Evolutionary conservation across 78 protist genomes (phyloP), one percentile per base, ranked within the genome.

Genomic region (Planoprotostelium fungivorum): DNA sequence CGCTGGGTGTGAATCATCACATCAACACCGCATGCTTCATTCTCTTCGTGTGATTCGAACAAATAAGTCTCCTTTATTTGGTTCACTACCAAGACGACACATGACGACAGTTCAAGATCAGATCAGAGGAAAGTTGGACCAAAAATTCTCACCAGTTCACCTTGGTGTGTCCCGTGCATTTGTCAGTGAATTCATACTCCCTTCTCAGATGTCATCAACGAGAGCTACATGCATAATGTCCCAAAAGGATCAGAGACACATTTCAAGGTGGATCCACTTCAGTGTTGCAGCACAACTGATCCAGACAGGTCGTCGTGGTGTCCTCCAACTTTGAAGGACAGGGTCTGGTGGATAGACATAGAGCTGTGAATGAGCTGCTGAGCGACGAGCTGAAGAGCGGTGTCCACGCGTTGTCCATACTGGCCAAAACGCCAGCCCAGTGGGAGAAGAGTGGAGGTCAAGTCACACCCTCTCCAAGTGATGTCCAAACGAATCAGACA

Each of bases 391-490:
- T 96, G 16, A 31, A 39, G 34, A 94, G 93, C 84, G 91, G 92
- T 34, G 94, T 96, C 37, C 98, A 96, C 35, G 98, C 98, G 23
- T 95, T 96, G 29, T 90, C 94, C 84, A 90, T 96, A 16, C 39
- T 38, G 38, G 94, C 95, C 0, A 88, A 91, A 25, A 94, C 97
- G 0, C 91, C 94, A 29, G 90, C 10, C 16, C 91, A 94, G 63
- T 94, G 96, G 96, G 96, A 90, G 85, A 85, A 90, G 37, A 31
- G 31, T 51, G 73, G 16, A 16, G 73, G 73, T 16, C 5, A 51
- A 51, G 73, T 51, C 31, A 51, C 31, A 25, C 31, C 73, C 5
- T 51, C 73, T 5, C 73, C 73, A 51, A 16, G 73, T 51, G 73
- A 51, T 51, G 73, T 25, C 16, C 5, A 51, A 25, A 51, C 73